Percentiles rank a stretch among this genome's conserved stretches.
phyloP scores from a whole-genome alignment of 1,139 yeast genomes.

The Yamadazyma atlantica region DNA sequence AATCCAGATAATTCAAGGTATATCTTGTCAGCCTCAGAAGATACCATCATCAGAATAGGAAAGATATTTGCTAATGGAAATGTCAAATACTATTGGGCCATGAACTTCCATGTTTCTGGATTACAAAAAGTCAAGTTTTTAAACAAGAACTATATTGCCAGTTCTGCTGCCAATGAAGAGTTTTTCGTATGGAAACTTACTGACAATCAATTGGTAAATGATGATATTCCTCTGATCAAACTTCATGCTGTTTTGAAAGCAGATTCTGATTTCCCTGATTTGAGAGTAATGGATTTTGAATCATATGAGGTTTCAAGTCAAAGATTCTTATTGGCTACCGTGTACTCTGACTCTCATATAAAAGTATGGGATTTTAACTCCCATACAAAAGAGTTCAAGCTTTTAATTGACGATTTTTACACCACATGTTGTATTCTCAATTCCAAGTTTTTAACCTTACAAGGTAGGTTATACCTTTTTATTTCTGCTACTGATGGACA shows the following conservation, averaged over 20 bases:
- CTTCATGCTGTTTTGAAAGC: slow-evolving; percentile 51
- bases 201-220: slow-evolving; percentile 6
- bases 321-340: slow-evolving; percentile 62
- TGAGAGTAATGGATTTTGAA: slow-evolving; percentile 85
- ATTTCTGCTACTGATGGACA: slow-evolving; percentile 85
- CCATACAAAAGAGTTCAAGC: slow-evolving; percentile 33
- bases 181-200: slow-evolving; percentile 67
- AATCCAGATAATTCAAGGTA: slow-evolving; percentile 27
- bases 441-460: slow-evolving; percentile 44
- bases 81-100: slow-evolving; percentile 53
- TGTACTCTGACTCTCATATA: slow-evolving; percentile 81
- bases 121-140: slow-evolving; percentile 73
- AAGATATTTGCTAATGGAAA: slow-evolving; percentile 42
- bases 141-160: slow-evolving; percentile 40
- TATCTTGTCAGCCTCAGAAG: slow-evolving; percentile 84
- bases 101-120: slow-evolving; percentile 85
- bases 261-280: slow-evolving; percentile 63
- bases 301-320: slow-evolving; percentile 29
- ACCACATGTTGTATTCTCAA: slow-evolving; percentile 75
- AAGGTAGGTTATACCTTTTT: slow-evolving; percentile 34
- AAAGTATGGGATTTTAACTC: slow-evolving; percentile 60
- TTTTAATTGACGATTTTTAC: slow-evolving; percentile 52
- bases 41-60: slow-evolving; percentile 69
- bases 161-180: slow-evolving; percentile 92
- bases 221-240: slow-evolving; percentile 41